Conservation (phyloP, 192 early-diverging fungal species). For the Mortierella hygrophila region DNA sequence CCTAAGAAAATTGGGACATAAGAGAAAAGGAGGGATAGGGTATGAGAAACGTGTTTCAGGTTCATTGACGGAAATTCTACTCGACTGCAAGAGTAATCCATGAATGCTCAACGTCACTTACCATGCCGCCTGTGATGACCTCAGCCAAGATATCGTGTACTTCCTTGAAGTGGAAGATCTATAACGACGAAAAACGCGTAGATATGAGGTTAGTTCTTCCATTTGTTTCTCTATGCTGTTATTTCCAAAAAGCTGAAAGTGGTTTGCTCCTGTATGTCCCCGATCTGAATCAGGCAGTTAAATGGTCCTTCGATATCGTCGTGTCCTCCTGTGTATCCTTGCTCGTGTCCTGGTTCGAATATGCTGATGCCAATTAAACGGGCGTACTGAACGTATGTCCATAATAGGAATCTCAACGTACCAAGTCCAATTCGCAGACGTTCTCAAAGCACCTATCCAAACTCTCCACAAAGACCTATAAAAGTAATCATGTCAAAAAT, state of each 20-base stretch:
- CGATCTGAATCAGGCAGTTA: no score
- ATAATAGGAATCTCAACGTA: conserved; percentile 38
- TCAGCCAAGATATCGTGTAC: conserved; percentile 88
- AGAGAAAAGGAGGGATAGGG: background rate
- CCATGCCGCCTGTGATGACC: conserved; percentile 93
- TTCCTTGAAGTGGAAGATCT: conserved; percentile 95
- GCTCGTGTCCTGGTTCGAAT: background rate
- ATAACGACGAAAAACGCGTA: background rate
- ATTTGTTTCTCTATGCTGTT: background rate
- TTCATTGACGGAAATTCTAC: no score
- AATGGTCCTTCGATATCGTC: no score
- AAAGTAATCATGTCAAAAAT: background rate
- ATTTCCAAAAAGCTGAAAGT: no score
- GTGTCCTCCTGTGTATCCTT: background rate
- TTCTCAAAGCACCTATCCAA: conserved; percentile 94
- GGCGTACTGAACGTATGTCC: background rate
- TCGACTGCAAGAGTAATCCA: no score
- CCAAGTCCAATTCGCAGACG: conserved; percentile 97
- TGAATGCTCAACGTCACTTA: conserved; percentile 24
- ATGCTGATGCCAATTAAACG: background rate
- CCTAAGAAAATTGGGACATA: conserved; percentile 33
- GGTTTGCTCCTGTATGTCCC: no score
- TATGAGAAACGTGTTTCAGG: background rate
- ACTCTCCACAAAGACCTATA: conserved; percentile 94
- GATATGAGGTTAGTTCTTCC: background rate